These are phyloP conservation scores for Fonsecaea pedrosoi DNA, from an alignment of 2,329 filamentous ascomycete genomes.

Conservation along the genomic window DNA sequence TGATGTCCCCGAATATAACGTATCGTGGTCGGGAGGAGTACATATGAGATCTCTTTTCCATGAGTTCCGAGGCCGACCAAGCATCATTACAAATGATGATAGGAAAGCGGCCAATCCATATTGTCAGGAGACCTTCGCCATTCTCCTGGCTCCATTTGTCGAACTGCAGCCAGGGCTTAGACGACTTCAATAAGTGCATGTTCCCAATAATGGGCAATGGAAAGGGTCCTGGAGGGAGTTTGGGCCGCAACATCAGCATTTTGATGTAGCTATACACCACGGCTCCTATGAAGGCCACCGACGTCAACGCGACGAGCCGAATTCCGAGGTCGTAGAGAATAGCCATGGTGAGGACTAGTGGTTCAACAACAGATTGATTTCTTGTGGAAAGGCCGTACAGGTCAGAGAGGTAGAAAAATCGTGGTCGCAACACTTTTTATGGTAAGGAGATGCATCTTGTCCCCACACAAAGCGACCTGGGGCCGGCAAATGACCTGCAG, in stretches of 20 bases:
- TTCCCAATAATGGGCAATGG: conserved; percentile 63
- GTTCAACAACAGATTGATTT: too few species aligned
- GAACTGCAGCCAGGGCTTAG: conserved; percentile 64
- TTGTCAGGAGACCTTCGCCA: conserved; percentile 58
- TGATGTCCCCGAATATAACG: conserved; percentile 43
- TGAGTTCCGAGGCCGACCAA: conserved; percentile 42
- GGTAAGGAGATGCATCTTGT: too few species aligned
- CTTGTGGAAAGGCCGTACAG: too few species aligned
- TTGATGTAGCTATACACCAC: too few species aligned
- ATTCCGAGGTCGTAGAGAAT: too few species aligned
- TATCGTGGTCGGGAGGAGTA: conserved; percentile 42
- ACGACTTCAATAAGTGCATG: conserved; percentile 60
- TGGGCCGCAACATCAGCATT: conserved; percentile 26
- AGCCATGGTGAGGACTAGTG: too few species aligned
- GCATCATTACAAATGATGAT: conserved; percentile 46
- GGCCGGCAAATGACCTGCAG: too few species aligned
- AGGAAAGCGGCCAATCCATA: conserved; percentile 57
- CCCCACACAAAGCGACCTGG: too few species aligned
- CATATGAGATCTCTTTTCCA: conserved; percentile 44
- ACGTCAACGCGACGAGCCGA: too few species aligned
- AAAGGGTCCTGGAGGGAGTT: conserved; percentile 60
- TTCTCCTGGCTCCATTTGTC: conserved; percentile 59
- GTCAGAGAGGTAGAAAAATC: too few species aligned
- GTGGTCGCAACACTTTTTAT: too few species aligned
- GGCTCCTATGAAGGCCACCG: too few species aligned